Evolutionary conservation across 805 yeast species (phyloP).

Genomic region (Wickerhamiella bombiphila): DNA sequence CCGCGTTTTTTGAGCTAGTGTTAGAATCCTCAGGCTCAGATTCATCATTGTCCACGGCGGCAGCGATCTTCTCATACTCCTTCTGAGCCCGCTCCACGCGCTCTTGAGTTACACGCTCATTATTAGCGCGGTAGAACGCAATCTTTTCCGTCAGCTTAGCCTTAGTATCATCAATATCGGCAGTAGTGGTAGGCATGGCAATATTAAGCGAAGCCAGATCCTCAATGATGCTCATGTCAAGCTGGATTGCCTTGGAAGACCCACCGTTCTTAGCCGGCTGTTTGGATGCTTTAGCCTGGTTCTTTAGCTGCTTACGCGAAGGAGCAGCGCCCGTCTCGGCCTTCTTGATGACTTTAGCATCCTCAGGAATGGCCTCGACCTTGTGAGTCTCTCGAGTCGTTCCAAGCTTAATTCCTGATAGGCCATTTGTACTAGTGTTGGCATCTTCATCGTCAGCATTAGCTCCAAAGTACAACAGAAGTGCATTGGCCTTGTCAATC

Average conservation of each 20-base stretch:
- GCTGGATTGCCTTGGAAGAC: slow-evolving; percentile 35
- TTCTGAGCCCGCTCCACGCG: slow-evolving; percentile 65
- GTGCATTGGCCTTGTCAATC: slow-evolving; percentile 57
- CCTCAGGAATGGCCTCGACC: slow-evolving; percentile 44
- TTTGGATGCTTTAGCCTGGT: slow-evolving; percentile 22
- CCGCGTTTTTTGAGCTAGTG: no score
- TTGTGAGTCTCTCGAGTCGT: slow-evolving; percentile 10
- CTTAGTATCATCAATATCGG: slow-evolving; percentile 52
- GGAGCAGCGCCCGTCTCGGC: slow-evolving; percentile 35
- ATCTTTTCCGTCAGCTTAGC: slow-evolving; percentile 59
- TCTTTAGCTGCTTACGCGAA: slow-evolving; percentile 32
- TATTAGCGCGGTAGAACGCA: slow-evolving; percentile 49
- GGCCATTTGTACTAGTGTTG: slow-evolving; percentile 11
- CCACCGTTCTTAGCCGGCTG: slow-evolving; percentile 7
- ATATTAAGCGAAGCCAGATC: slow-evolving; percentile 63
- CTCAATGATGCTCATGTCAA: slow-evolving; percentile 69
- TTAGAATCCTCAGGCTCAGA: no score
- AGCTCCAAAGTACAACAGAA: slow-evolving; percentile 59
- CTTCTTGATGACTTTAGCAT: slow-evolving; percentile 47
- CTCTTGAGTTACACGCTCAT: slow-evolving; percentile 66
- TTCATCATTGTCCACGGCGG: slow-evolving; percentile 5
- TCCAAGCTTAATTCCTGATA: slow-evolving; percentile 3
- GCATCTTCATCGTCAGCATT: slow-evolving; percentile 32
- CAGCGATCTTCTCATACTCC: slow-evolving; percentile 52
- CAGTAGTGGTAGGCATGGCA: slow-evolving; percentile 62